Conservation (phyloP, 106 monocot genomes). For the Iris macrosiphon region DNA sequence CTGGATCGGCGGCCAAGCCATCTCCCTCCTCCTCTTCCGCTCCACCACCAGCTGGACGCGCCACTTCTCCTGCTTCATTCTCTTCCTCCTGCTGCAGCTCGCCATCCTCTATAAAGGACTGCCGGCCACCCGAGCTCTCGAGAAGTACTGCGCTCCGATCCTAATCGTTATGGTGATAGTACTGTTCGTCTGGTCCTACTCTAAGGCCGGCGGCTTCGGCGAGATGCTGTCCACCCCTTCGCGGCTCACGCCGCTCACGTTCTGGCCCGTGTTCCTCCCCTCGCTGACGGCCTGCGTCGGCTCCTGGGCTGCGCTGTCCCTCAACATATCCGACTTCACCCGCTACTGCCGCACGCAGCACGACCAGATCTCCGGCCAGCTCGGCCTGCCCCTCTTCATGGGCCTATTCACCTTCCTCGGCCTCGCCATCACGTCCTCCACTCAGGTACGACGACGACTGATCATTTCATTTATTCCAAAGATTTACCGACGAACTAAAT, state of each 20-base stretch:
- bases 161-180: background rate
- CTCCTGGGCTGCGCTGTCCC: slow-evolving; percentile 26
- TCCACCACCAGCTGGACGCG: slow-evolving; percentile 5
- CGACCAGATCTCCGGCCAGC: slow-evolving; percentile 34
- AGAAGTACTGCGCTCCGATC: slow-evolving; percentile 13
- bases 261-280: slow-evolving; percentile 39
- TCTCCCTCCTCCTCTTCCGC: slow-evolving; percentile 25
- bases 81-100: slow-evolving; percentile 26
- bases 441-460: no score
- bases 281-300: slow-evolving; percentile 41
- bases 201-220: slow-evolving; percentile 21
- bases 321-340: slow-evolving; percentile 46
- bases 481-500: no score
- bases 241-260: slow-evolving; percentile 9
- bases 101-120: slow-evolving; percentile 23
- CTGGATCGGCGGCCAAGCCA: slow-evolving; percentile 33
- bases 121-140: slow-evolving; percentile 6
- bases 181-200: slow-evolving; percentile 24
- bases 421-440: slow-evolving; percentile 44
- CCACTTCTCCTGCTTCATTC: slow-evolving; percentile 19
- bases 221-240: slow-evolving; percentile 16
- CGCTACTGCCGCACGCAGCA: slow-evolving; percentile 22
- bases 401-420: slow-evolving; percentile 30
- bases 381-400: slow-evolving; percentile 35
- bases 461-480: no score